Evolutionary conservation across 176 grass and related monocot species (phyloP), one percentile per base, ranked within the genome.

Genomic region (Leersia perrieri): DNA sequence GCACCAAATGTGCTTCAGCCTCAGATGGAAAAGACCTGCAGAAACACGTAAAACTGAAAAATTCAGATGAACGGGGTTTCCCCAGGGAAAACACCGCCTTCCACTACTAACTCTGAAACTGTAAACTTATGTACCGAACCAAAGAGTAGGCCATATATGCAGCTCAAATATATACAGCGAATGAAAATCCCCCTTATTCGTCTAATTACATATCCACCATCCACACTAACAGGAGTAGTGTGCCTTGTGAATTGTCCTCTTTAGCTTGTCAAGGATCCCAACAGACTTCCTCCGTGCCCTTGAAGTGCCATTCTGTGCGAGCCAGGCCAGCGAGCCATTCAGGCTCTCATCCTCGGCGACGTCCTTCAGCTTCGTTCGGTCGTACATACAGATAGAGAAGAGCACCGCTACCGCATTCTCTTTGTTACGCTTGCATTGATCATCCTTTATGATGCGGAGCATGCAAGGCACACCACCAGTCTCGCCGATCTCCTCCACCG

Each of bases 381-480:
- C 74, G 1, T 91, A 83, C 81, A 84, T 86, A 76, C 94, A 97
- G 45, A 94, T 66, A 3, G 89, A 70, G 33, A 80, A 88, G 8
- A 97, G 89, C 32, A 97, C 79, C 9, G 84, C 91, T 1, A 42
- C 84, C 0, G 94, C 91, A 20, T 97, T 97, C 89, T 94, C 94
- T 55, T 91, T 97, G 87, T 82, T 97, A 42, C 82, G 85, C 68
- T 84, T 80, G 75, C 84, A 88, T 16, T 80, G 63, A 38, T 87
- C 86, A 58, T 97, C 94, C 64, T 85, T 87, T 35, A 85, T 41
- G 25, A 97, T 79, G 11, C 34, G 58, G 34, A 97, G 82, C 91
- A 97, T 88, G 83, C 63, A 66, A 28, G 73, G 30, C 33, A 91
- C 79, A 2, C 89, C 94, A 4, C 83, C 76, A 0, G 60, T 77